Base-by-base conservation (phyloP, 2,329 filamentous ascomycete genomes). In the Teratosphaeria gauchensis region DNA sequence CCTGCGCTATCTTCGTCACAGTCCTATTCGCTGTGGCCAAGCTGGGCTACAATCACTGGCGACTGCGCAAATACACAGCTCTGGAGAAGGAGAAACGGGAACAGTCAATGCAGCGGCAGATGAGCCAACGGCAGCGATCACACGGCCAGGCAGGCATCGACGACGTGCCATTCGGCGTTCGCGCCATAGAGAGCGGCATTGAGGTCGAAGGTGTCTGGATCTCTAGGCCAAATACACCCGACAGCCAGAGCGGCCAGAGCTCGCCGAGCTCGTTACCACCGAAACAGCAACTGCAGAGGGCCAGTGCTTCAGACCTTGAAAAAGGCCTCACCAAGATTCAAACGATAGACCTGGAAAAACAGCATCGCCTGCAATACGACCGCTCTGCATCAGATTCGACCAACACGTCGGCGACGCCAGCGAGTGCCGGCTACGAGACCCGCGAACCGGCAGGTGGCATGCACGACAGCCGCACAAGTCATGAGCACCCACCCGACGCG, bases 101-200 rank as follows among this genome's bases (percentile, higher is more conserved):
- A 58, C 66, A 69, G 57, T 62, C 64, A 12, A 64, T 75, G 57
- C 74, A 68, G 56, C 61, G 68, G 31, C 63, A 66, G 58, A 67
- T 69, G 63, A 70, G 68, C 60, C 67, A 70, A 54, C 59, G 65
- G 16, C 55, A 58, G 33, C 57, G 58, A 16, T 54, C 48, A 52
- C 51, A 38, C n/a, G 46, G 35, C 35, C 57, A 32, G 84, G 77
- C 62, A 7, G 19, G 84, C 78, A 67, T 78, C 54, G 78, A 83
- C 55, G 86, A 89, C 9, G 83, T 95, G 38, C 91, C 90, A 0
- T 96, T 96, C 68, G 92, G 92, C 21, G 84, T 94, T 56, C 85
- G 88, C 65, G 92, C 92, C 6, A 83, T 96, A 53, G 87, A 96
- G 71, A 88, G 83, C 65, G 91, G 91, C 5, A 79, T 95, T 51